A percentile compares a stretch with the other conserved stretches of the same genome.
Evolutionary conservation across 352 stramenopile species (phyloP).

Genomic region (Phytophthora sp.): DNA sequence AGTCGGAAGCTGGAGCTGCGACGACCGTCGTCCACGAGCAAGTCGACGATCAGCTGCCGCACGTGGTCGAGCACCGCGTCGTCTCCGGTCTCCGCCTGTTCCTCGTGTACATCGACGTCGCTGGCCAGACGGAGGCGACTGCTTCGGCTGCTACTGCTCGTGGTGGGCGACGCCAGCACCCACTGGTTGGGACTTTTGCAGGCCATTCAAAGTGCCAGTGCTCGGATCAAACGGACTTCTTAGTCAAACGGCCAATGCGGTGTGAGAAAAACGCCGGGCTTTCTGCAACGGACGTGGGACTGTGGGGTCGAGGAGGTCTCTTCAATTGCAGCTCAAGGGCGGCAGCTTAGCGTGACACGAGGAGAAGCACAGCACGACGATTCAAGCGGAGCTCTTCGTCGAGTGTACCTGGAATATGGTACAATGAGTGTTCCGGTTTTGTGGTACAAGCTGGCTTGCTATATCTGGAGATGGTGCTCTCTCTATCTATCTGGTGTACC

Average conservation of each 20-base stretch:
- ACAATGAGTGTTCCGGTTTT: background rate
- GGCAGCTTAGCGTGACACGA: too few species aligned
- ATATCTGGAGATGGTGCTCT: slow-evolving; percentile 27
- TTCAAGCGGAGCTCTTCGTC: slow-evolving; percentile 14
- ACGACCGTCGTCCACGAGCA: slow-evolving; percentile 33
- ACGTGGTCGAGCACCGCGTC: slow-evolving; percentile 40
- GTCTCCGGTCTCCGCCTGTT: slow-evolving; percentile 1
- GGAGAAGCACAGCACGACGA: too few species aligned
- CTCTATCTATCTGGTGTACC: slow-evolving; percentile 8
- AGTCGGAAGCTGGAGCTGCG: background rate
- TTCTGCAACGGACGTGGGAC: slow-evolving; percentile 2
- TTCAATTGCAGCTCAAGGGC: slow-evolving; percentile 22
- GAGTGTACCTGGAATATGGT: slow-evolving; percentile 2
- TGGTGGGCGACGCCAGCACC: slow-evolving; percentile 16
- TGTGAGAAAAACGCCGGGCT: too few species aligned
- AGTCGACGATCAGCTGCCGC: slow-evolving; percentile 39
- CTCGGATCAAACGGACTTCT: slow-evolving; percentile 3
- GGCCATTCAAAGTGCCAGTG: slow-evolving; percentile 20
- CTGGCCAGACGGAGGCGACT: slow-evolving; percentile 11
- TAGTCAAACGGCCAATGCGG: slow-evolving; percentile 14
- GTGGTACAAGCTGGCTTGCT: slow-evolving; percentile 20
- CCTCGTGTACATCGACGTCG: slow-evolving; percentile 7
- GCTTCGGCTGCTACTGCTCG: slow-evolving; percentile 23
- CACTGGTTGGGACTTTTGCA: slow-evolving; percentile 34
- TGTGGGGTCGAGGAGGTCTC: too few species aligned